A percentile compares a stretch with the other conserved stretches of the same genome.
phyloP scores from a whole-genome alignment of 1,284 basidiomycete genomes.

The Heterobasidion irregulare region DNA sequence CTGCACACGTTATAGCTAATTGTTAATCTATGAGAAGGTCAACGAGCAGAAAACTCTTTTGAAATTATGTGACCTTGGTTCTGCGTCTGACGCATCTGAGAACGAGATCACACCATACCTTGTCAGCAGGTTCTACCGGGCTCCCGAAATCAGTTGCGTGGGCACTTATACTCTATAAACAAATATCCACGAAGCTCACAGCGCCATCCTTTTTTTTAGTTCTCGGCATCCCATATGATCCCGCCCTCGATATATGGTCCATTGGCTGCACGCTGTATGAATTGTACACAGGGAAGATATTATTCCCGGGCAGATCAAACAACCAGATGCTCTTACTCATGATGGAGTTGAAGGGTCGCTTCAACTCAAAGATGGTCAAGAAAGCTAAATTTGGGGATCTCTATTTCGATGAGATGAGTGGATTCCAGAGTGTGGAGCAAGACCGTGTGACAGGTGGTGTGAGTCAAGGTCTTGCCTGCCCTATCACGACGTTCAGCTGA shows the following conservation, averaged over 20 bases:
- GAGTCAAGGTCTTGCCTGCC: slow-evolving; percentile 25
- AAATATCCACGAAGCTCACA: neutral
- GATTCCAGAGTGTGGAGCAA: slow-evolving; percentile 73
- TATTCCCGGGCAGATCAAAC: slow-evolving; percentile 94
- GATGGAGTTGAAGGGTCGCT: slow-evolving; percentile 95
- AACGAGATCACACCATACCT: slow-evolving; percentile 98
- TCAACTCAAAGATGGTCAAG: slow-evolving; percentile 92
- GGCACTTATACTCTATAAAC: slow-evolving; percentile 26
- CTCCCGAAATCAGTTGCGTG: slow-evolving; percentile 91
- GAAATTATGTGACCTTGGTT: slow-evolving; percentile 96
- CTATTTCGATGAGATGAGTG: slow-evolving; percentile 91
- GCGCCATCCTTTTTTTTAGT: slow-evolving; percentile 39
- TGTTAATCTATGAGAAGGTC: slow-evolving; percentile 43
- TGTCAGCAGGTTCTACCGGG: slow-evolving; percentile 96
- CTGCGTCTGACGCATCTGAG: slow-evolving; percentile 88
- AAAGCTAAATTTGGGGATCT: slow-evolving; percentile 86
- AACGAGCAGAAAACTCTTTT: slow-evolving; percentile 92
- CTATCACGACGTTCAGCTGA: slow-evolving; percentile 12
- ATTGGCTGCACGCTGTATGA: slow-evolving; percentile 98
- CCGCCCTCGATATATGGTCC: slow-evolving; percentile 94
- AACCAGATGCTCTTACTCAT: slow-evolving; percentile 97
- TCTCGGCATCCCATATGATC: slow-evolving; percentile 91
- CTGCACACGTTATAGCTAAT: slow-evolving; percentile 3
- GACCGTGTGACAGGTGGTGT: slow-evolving; percentile 80
- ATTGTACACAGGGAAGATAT: slow-evolving; percentile 96